Evolutionary conservation across 2,329 filamentous ascomycete species (phyloP).

Genomic region (Botrytis squamosa): DNA sequence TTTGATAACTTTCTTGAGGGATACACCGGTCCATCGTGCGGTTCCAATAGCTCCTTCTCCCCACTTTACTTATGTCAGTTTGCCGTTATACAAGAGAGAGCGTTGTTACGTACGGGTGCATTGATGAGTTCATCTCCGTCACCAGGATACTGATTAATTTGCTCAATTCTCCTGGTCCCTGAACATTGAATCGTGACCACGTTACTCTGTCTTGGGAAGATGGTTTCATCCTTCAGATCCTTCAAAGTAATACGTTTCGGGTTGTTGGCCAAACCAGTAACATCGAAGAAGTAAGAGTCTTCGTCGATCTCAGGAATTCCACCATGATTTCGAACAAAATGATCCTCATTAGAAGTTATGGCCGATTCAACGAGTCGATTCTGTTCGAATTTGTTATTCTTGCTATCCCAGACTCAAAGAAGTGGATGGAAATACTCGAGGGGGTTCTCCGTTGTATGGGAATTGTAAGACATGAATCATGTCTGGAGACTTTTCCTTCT

Average conservation of each 20-base stretch:
- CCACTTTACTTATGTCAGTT: conserved; percentile 44
- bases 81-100: no score
- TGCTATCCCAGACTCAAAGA: neutral
- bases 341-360: conserved; percentile 60
- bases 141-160: conserved; percentile 63
- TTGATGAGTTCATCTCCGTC: conserved; percentile 62
- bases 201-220: conserved; percentile 41
- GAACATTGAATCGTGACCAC: conserved; percentile 65
- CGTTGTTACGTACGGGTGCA: conserved; percentile 35
- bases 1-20: conserved; percentile 68
- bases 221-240: conserved; percentile 28
- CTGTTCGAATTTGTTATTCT: conserved; percentile 6
- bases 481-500: conserved; percentile 56
- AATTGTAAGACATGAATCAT: conserved; percentile 64
- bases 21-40: conserved; percentile 61
- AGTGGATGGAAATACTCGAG: conserved; percentile 38
- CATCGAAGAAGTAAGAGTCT: conserved; percentile 29
- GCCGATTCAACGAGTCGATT: conserved; percentile 50
- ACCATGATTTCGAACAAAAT: conserved; percentile 71
- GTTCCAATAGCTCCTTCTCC: conserved; percentile 68
- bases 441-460: conserved; percentile 63
- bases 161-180: conserved; percentile 67
- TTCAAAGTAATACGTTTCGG: conserved; percentile 28
- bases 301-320: conserved; percentile 65
- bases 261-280: conserved; percentile 30